Conservation (phyloP, 2,329 filamentous ascomycete species). For the Xylariaceae sp. region DNA sequence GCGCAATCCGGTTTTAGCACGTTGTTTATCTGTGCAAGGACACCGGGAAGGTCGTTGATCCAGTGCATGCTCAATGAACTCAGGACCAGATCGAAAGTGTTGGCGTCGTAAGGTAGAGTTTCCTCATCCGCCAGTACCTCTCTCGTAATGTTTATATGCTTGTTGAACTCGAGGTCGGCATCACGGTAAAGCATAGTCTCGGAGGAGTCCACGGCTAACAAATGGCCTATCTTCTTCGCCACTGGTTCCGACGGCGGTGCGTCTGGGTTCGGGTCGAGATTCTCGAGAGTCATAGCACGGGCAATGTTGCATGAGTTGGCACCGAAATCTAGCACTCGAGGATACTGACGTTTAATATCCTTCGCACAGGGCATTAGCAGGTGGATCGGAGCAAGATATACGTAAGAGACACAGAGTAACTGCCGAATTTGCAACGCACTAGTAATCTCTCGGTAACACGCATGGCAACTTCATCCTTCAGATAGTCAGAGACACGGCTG, state of each 20-base stretch:
- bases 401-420: not conserved
- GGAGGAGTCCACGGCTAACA: slow-evolving; percentile 81
- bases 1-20: slow-evolving; percentile 85
- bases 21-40: slow-evolving; percentile 78
- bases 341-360: slow-evolving; percentile 86
- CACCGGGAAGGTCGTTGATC: slow-evolving; percentile 91
- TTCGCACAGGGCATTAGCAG: slow-evolving; percentile 9
- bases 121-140: slow-evolving; percentile 71
- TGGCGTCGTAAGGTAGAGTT: slow-evolving; percentile 66
- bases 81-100: slow-evolving; percentile 82
- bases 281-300: slow-evolving; percentile 66
- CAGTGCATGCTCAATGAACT: slow-evolving; percentile 90
- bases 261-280: slow-evolving; percentile 56
- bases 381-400: not conserved
- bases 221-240: slow-evolving; percentile 62
- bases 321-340: slow-evolving; percentile 81
- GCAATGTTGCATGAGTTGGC: slow-evolving; percentile 96
- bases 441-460: slow-evolving; percentile 81
- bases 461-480: slow-evolving; percentile 85
- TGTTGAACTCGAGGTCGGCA: slow-evolving; percentile 66
- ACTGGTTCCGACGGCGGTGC: slow-evolving; percentile 56
- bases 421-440: slow-evolving; percentile 13
- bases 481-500: slow-evolving; percentile 80
- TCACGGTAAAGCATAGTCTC: slow-evolving; percentile 75
- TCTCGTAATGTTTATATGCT: slow-evolving; percentile 64